These are phyloP conservation scores for Cornus suecica DNA, from an alignment of 148 eudicot genomes.

Conservation along the genomic window DNA sequence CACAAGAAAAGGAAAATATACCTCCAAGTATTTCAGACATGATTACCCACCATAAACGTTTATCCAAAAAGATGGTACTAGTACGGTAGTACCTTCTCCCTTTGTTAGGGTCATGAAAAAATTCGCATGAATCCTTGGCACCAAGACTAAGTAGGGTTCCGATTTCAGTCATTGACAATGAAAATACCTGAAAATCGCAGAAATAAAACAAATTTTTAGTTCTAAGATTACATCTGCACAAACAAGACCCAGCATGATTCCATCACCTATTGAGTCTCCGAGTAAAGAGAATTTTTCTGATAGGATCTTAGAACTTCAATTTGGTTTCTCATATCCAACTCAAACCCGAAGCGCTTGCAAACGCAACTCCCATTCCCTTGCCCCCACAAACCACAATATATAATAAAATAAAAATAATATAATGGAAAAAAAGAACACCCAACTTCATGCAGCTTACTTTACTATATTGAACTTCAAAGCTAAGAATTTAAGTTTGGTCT, in stretches of 20 bases:
- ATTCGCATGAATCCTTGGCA: conserved; percentile 78
- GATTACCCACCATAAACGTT: neutral
- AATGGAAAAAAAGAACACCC: neutral
- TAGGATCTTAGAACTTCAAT: neutral
- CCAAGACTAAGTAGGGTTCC: conserved; percentile 87
- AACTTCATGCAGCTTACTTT: neutral
- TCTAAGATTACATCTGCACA: neutral
- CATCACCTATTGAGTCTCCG: neutral
- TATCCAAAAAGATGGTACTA: too few species aligned
- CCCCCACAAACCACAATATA: neutral
- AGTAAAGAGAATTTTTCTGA: neutral
- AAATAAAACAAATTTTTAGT: neutral
- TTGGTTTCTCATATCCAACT: neutral
- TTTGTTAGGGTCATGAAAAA: conserved; percentile 87
- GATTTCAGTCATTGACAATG: conserved; percentile 82
- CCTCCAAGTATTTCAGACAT: too few species aligned
- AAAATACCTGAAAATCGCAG: conserved; percentile 64
- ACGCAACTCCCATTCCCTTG: neutral
- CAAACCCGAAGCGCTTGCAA: neutral
- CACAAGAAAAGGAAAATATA: too few species aligned
- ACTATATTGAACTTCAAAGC: neutral
- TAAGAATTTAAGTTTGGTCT: neutral
- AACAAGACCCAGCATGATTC: neutral
- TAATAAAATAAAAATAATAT: too few species aligned
- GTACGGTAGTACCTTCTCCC: conserved; percentile 64